A percentile compares a stretch with the other conserved stretches of the same genome.
These are phyloP conservation scores for Mycena indigotica DNA, from an alignment of 768 basidiomycete species.

Conservation along the genomic window DNA sequence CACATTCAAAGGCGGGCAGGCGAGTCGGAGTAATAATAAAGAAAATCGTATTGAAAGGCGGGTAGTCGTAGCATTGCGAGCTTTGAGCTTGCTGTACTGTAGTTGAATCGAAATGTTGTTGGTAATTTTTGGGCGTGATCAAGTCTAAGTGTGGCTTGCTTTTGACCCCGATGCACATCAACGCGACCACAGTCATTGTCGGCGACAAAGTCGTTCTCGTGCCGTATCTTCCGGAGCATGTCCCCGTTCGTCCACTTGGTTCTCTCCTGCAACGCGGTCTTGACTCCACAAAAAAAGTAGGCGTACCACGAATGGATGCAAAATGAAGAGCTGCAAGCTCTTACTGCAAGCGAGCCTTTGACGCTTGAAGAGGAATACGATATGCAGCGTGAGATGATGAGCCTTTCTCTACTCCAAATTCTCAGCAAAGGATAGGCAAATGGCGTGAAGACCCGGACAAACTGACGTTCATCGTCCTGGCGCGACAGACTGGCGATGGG, in stretches of 20 bases:
- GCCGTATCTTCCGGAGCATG: constrained; percentile 65
- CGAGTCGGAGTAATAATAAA: too few species aligned
- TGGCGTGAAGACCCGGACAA: constrained; percentile 91
- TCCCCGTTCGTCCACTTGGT: constrained; percentile 36
- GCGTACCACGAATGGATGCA: constrained; percentile 92
- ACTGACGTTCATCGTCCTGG: constrained; percentile 87
- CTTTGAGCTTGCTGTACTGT: too few species aligned
- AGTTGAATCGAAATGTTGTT: too few species aligned
- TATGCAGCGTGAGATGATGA: neutral
- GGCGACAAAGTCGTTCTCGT: constrained; percentile 66
- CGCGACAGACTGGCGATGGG: constrained; percentile 35
- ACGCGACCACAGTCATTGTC: constrained; percentile 64
- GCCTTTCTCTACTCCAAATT: neutral
- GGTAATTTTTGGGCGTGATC: too few species aligned
- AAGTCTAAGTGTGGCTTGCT: too few species aligned
- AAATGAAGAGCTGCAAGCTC: constrained; percentile 45
- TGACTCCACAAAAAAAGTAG: constrained; percentile 37
- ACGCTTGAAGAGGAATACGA: constrained; percentile 1
- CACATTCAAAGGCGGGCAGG: too few species aligned
- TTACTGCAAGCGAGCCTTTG: constrained; percentile 1
- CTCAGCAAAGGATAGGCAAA: constrained; percentile 39
- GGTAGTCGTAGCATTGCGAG: too few species aligned
- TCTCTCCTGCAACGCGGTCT: neutral
- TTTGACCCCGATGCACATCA: constrained; percentile 56
- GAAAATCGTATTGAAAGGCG: too few species aligned